Base-by-base conservation (phyloP, 2,329 filamentous ascomycete genomes). In the Penicillium nordicum region DNA sequence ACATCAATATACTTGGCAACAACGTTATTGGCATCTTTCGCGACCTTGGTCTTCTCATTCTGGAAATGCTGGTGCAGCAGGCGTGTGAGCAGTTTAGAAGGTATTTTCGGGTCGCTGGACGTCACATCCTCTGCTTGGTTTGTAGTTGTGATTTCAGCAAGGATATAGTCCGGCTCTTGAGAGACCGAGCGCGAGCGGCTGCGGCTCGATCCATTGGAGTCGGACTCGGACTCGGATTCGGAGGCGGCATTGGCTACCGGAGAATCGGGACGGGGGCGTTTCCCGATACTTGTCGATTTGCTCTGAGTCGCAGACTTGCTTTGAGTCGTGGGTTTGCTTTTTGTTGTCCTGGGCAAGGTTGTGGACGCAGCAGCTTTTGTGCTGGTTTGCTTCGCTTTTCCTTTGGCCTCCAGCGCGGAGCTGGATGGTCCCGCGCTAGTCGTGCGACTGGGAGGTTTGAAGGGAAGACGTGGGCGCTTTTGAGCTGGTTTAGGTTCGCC, bases 1-100 rank as follows among this genome's bases (percentile, higher is more conserved):
- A 93, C 84, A 73, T 97, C 91, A 74, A 97, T 82, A 71, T 97
- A 97, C 75, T 88, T 91, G 14, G 86, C 88, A 57, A 92, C 83
- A 1, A 92, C 84, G 7, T 78, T 81, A 70, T 92, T 90, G 4
- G 91, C 91, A 67, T 92, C 89, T 65, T 84, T 87, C 8, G 87
- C 86, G 62, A 96, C 86, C 63, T 88, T 82, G 25, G 88, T 92
- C 54, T 83, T 82, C 47, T 88, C 83, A 64, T 88, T 76, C 44
- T 79, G 80, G 69, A 97, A 96, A 70, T 89, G 85, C 65, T 92
- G 85, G 70, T 95, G 88, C 34, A 97, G 78, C 4, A 97, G 77
- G 36, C 86, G 83, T 10, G 89, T 88, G 40, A 97, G 76, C 0
- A 97, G 79, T 42, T 90, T 86, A 4, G 83, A 79, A 0, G 92